These are phyloP conservation scores for Zymoseptoria brevis DNA, from an alignment of 2,329 filamentous ascomycete genomes.

Conservation along the genomic window DNA sequence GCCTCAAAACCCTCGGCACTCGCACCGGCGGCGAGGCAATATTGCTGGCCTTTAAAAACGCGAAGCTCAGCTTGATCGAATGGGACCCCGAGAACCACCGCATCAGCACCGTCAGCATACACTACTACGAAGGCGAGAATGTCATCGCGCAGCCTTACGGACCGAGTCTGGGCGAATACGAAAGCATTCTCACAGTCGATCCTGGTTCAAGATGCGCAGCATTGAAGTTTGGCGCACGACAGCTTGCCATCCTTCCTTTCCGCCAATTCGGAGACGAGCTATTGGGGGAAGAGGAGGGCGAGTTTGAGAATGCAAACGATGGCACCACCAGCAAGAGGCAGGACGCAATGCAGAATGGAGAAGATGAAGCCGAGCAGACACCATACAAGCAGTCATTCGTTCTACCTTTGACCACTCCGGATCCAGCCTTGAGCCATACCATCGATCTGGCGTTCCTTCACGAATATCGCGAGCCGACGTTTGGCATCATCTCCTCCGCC, in stretches of 20 bases:
- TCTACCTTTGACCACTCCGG: slow-evolving; percentile 77
- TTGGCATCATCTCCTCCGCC: slow-evolving; percentile 82
- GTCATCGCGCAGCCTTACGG: slow-evolving; percentile 57
- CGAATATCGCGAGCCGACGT: slow-evolving; percentile 95
- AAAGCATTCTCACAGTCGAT: slow-evolving; percentile 78
- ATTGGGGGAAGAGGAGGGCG: slow-evolving; percentile 57
- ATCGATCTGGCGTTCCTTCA: slow-evolving; percentile 88
- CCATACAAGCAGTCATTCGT: slow-evolving; percentile 91
- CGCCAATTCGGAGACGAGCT: slow-evolving; percentile 78
- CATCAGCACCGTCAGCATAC: slow-evolving; percentile 84
- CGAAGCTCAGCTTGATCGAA: slow-evolving; percentile 85
- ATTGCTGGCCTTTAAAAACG: slow-evolving; percentile 77
- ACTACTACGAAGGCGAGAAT: slow-evolving; percentile 96
- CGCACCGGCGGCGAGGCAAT: slow-evolving; percentile 77
- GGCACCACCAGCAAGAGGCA: slow-evolving; percentile 20
- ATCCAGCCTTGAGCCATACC: slow-evolving; percentile 78
- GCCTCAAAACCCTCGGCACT: slow-evolving; percentile 63
- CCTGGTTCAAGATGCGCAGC: slow-evolving; percentile 88
- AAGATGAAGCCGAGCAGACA: slow-evolving; percentile 41
- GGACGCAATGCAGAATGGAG: slow-evolving; percentile 23
- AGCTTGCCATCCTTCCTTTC: slow-evolving; percentile 90
- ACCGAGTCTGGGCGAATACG: slow-evolving; percentile 63
- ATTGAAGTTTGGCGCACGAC: slow-evolving; percentile 81
- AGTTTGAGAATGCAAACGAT: slow-evolving; percentile 56
- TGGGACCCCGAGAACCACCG: slow-evolving; percentile 78